phyloP scores from a whole-genome alignment of 345 rosid species.

The Citropsis articulata region DNA sequence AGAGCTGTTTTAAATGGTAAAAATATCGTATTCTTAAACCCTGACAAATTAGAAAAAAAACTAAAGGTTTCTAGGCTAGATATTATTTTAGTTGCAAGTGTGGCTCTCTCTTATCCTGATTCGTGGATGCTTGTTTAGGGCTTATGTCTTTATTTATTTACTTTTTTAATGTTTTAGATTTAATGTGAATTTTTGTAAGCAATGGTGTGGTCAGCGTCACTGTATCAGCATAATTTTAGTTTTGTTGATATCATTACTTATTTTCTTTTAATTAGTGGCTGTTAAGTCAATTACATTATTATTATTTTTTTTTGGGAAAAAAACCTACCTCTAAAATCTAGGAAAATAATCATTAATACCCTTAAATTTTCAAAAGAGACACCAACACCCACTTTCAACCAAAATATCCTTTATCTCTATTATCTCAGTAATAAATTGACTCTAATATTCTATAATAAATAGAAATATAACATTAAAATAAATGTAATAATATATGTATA shows the following conservation, averaged over 20 bases:
- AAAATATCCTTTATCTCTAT: too few relatives aligned
- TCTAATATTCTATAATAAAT: too few relatives aligned
- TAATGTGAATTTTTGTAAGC: background rate
- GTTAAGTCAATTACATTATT: background rate
- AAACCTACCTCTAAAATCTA: too few relatives aligned
- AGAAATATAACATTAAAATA: too few relatives aligned
- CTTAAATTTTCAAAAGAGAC: too few relatives aligned
- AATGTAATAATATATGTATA: too few relatives aligned
- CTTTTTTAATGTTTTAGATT: background rate
- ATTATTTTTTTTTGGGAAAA: background rate
- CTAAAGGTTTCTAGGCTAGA: background rate
- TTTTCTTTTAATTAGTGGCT: background rate
- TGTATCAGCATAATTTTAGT: background rate
- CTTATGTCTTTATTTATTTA: background rate
- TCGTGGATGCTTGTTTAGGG: background rate
- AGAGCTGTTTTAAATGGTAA: background rate
- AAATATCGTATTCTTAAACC: background rate
- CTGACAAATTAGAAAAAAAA: background rate
- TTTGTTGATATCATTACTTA: background rate
- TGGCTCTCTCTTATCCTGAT: background rate
- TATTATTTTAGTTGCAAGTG: background rate
- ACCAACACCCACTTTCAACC: too few relatives aligned
- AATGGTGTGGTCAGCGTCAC: background rate
- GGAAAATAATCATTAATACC: too few relatives aligned
- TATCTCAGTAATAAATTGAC: too few relatives aligned